Evolutionary conservation across 768 basidiomycete species (phyloP).

Genomic region (Mycena belliarum): DNA sequence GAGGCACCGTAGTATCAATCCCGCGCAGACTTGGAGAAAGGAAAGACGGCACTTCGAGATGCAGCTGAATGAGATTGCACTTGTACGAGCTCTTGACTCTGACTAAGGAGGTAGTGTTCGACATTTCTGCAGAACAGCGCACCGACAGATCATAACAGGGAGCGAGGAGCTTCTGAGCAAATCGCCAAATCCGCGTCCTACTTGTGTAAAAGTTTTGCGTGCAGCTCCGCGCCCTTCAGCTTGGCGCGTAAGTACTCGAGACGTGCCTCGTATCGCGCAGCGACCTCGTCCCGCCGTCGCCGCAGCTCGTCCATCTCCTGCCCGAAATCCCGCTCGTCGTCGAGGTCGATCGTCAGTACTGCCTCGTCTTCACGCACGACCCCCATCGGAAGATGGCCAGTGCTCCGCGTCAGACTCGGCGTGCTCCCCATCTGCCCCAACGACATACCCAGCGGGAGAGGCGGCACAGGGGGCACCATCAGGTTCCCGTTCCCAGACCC

Average conservation of each 20-base stretch:
- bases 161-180: too few species aligned
- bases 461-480: slow-evolving; percentile 27
- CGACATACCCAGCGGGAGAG: slow-evolving; percentile 21
- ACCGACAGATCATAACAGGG: too few species aligned
- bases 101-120: too few species aligned
- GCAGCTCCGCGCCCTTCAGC: slow-evolving; percentile 80
- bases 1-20: too few species aligned
- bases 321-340: slow-evolving; percentile 42
- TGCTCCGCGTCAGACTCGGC: slow-evolving; percentile 52
- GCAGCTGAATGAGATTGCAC: too few species aligned
- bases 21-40: too few species aligned
- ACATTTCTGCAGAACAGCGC: too few species aligned
- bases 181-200: too few species aligned
- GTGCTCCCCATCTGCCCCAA: slow-evolving; percentile 17
- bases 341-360: slow-evolving; percentile 30
- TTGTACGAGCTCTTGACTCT: too few species aligned
- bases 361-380: slow-evolving; percentile 52
- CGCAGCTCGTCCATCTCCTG: slow-evolving; percentile 71
- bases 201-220: slow-evolving; percentile 68
- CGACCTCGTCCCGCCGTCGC: slow-evolving; percentile 68
- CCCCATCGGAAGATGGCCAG: slow-evolving; percentile 50
- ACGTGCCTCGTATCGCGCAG: slow-evolving; percentile 69
- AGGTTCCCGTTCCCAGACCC: slow-evolving; percentile 18
- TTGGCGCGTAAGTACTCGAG: slow-evolving; percentile 81
- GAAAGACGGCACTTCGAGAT: too few species aligned